Evolutionary conservation across 495 filamentous ascomycete genomes (phyloP).

Genomic region (Evernia prunastri): DNA sequence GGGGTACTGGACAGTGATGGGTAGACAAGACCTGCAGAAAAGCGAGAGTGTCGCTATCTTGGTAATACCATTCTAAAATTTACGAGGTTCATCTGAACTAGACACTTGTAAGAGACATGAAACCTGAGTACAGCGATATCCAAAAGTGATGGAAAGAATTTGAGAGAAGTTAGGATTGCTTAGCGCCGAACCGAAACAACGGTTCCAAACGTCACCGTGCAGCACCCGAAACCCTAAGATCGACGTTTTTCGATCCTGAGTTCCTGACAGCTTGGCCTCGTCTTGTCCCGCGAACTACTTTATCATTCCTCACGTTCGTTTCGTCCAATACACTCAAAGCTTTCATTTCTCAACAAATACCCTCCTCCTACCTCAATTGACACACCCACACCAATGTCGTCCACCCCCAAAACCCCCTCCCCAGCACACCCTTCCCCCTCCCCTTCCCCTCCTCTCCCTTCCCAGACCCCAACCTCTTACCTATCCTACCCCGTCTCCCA

Average conservation of each 20-base stretch:
- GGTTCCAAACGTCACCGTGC: neutral
- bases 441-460: conserved; percentile 15
- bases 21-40: neutral
- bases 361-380: neutral
- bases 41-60: neutral
- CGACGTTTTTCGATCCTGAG: neutral
- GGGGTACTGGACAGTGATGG: neutral
- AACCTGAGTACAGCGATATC: neutral
- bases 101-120: neutral
- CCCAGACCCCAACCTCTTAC: conserved; percentile 42
- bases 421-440: conserved; percentile 11
- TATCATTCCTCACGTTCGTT: neutral
- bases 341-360: too few species aligned
- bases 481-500: conserved; percentile 51
- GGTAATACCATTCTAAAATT: neutral
- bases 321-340: neutral
- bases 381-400: conserved; percentile 3
- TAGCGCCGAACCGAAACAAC: neutral
- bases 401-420: conserved; percentile 15
- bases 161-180: neutral
- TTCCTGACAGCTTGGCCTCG: neutral
- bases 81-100: neutral
- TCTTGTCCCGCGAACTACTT: neutral
- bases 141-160: neutral
- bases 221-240: neutral